These are phyloP conservation scores for Periconia sp. DNA, from an alignment of 2,329 filamentous ascomycete genomes.

Conservation along the genomic window DNA sequence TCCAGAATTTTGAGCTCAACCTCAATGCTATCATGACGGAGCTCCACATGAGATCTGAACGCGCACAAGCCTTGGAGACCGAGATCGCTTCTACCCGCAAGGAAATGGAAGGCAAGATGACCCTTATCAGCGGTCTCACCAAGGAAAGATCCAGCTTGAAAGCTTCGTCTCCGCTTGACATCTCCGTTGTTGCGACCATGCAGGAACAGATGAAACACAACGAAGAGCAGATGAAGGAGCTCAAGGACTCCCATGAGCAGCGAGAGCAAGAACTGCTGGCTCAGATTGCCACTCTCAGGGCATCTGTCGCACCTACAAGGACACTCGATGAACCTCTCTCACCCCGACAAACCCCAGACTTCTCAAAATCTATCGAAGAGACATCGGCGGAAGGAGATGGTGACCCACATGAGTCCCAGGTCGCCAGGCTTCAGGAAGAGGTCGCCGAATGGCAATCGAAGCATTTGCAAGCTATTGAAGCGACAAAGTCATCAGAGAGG, in stretches of 20 bases:
- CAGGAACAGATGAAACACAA: slow-evolving; percentile 87
- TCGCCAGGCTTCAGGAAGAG: slow-evolving; percentile 73
- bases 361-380: slow-evolving; percentile 12
- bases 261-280: slow-evolving; percentile 76
- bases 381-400: slow-evolving; percentile 29
- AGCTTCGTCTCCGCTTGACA: slow-evolving; percentile 80
- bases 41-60: slow-evolving; percentile 82
- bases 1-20: slow-evolving; percentile 93
- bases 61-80: slow-evolving; percentile 86
- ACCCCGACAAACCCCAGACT: slow-evolving; percentile 16
- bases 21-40: slow-evolving; percentile 93
- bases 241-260: slow-evolving; percentile 74
- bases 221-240: slow-evolving; percentile 74
- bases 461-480: slow-evolving; percentile 72
- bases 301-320: slow-evolving; percentile 50
- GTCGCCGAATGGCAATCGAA: slow-evolving; percentile 76
- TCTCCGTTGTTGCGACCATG: slow-evolving; percentile 85
- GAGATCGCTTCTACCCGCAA: slow-evolving; percentile 84
- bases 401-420: slow-evolving; percentile 59
- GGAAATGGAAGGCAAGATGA: slow-evolving; percentile 97
- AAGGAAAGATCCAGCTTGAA: slow-evolving; percentile 92
- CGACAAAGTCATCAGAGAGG: slow-evolving; percentile 74
- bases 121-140: slow-evolving; percentile 91
- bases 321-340: slow-evolving; percentile 24
- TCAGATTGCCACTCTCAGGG: slow-evolving; percentile 73